A percentile compares a stretch with the other conserved stretches of the same genome.
phyloP scores from a whole-genome alignment of 371 early-diverging fungal genomes.

The Fennellomyces sp. region DNA sequence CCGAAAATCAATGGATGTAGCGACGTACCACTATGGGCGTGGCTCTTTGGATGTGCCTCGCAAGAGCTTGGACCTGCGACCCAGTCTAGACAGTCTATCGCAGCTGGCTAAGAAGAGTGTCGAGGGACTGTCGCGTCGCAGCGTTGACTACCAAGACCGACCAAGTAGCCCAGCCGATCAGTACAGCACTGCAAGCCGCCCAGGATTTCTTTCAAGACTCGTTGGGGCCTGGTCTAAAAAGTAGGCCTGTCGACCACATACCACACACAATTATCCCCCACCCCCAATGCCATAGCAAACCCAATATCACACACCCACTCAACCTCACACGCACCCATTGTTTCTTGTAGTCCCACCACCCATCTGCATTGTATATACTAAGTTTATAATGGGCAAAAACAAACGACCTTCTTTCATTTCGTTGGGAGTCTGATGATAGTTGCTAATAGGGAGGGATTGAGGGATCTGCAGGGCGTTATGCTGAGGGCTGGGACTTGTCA shows the following conservation, averaged over 20 bases:
- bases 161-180: slow-evolving; percentile 18
- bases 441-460: neutral
- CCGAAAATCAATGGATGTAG: slow-evolving; percentile 30
- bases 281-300: neutral
- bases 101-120: slow-evolving; percentile 27
- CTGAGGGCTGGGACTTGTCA: slow-evolving; percentile 45
- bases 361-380: slow-evolving; percentile 3
- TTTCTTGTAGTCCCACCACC: neutral
- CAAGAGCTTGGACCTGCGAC: slow-evolving; percentile 36
- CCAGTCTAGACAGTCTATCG: slow-evolving; percentile 29
- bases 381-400: neutral
- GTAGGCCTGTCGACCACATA: slow-evolving; percentile 3
- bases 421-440: neutral
- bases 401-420: neutral
- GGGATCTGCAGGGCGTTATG: neutral
- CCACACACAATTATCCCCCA: neutral
- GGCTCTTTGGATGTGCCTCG: slow-evolving; percentile 23
- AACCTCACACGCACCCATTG: neutral
- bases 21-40: slow-evolving; percentile 15
- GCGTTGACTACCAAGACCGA: slow-evolving; percentile 14
- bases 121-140: slow-evolving; percentile 19
- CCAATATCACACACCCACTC: neutral
- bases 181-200: slow-evolving; percentile 10
- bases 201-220: slow-evolving; percentile 34
- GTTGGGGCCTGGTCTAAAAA: slow-evolving; percentile 34